phyloP scores from a whole-genome alignment of 345 rosid species.

The Raphanus sativus region DNA sequence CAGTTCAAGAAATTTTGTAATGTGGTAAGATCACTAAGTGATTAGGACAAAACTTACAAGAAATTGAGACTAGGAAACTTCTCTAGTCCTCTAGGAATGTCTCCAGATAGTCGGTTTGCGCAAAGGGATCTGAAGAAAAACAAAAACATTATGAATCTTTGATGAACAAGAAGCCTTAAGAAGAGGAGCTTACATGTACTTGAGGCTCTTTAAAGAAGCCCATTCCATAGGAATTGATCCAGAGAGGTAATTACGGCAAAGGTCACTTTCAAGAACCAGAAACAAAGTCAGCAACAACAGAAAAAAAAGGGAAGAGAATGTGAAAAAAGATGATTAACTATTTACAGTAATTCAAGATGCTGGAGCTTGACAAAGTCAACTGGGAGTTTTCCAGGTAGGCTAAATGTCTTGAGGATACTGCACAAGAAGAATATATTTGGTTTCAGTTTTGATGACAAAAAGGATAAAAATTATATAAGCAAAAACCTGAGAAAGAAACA shows the following conservation, averaged over 20 bases:
- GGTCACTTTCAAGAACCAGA: constrained; percentile 46
- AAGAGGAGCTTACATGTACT: constrained; percentile 45
- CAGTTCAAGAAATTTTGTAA: neutral
- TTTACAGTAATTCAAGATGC: constrained; percentile 54
- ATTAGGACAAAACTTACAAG: constrained; percentile 43
- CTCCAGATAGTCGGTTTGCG: constrained; percentile 58
- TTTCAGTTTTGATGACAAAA: neutral
- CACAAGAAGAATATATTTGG: constrained; percentile 6
- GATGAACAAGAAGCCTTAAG: neutral
- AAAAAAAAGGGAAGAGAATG: neutral
- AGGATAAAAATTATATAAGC: neutral
- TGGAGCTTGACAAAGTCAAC: constrained; percentile 56
- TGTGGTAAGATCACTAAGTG: neutral
- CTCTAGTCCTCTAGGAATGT: constrained; percentile 53
- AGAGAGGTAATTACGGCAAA: constrained; percentile 54
- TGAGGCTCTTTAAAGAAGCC: constrained; percentile 47
- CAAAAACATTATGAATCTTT: neutral
- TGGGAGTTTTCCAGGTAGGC: constrained; percentile 71
- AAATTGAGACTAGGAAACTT: constrained; percentile 45
- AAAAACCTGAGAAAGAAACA: neutral
- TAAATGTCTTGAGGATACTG: constrained; percentile 50
- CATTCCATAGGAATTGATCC: constrained; percentile 63
- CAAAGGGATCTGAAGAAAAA: constrained; percentile 45
- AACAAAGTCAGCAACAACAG: neutral
- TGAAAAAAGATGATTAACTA: neutral